These are phyloP conservation scores for Scytalidium sp. DNA, from an alignment of 2,329 filamentous ascomycete species.

Conservation along the genomic window DNA sequence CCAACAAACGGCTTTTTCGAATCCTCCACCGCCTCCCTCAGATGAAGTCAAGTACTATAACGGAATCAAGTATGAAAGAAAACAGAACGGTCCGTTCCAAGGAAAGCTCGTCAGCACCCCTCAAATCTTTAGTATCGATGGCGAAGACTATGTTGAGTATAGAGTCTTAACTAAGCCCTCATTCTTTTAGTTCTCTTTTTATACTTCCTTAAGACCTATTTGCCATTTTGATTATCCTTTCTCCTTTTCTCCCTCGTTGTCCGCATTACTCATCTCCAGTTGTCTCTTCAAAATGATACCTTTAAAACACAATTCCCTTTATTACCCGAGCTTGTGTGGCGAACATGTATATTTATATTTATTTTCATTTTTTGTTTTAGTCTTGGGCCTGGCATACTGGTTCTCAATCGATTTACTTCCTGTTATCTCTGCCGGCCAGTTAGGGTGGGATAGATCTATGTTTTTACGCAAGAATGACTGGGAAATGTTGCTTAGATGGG, in stretches of 20 bases:
- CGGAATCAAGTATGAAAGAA: constrained; percentile 61
- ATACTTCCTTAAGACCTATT: not conserved
- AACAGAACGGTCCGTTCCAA: constrained; percentile 56
- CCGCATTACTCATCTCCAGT: too few species aligned
- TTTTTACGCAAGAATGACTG: not conserved
- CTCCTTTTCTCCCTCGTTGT: not conserved
- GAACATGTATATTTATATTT: not conserved
- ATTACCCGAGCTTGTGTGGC: too few species aligned
- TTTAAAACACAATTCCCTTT: too few species aligned
- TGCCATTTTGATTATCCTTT: not conserved
- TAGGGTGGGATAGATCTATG: not conserved
- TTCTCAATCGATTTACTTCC: not conserved
- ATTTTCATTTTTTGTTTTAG: not conserved
- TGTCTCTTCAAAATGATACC: not conserved
- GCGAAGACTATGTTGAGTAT: constrained; percentile 66
- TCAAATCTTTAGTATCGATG: constrained; percentile 61
- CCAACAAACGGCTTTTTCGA: constrained; percentile 18
- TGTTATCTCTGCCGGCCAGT: not conserved
- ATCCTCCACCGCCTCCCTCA: constrained; percentile 27
- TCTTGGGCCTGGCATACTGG: not conserved
- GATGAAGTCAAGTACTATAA: constrained; percentile 53
- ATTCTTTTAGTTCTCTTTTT: constrained; percentile 36
- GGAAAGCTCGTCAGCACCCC: constrained; percentile 63
- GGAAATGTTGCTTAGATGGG: not conserved
- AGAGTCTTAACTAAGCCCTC: constrained; percentile 61